Base-by-base conservation (phyloP, 2,329 filamentous ascomycete species). In the Cordyceps cateniannulata region DNA sequence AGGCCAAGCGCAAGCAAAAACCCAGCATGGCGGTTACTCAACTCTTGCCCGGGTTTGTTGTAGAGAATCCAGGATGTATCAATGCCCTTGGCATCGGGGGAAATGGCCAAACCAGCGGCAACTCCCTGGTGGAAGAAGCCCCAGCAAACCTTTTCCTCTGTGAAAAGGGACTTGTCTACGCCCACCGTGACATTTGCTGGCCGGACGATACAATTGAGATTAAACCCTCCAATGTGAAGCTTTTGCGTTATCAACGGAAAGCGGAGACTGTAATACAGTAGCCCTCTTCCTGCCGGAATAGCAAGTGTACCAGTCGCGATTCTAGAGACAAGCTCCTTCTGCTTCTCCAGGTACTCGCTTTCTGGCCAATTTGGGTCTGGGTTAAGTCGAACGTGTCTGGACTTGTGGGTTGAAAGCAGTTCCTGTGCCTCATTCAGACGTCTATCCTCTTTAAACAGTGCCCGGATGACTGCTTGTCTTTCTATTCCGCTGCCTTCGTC, bases 1-100 rank as follows among this genome's bases (percentile, higher is more conserved):
- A 99, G 79, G 3, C 95, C 95, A 5, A 99, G 80, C 5, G 92
- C 95, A 0, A 99, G 81, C 48, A 99, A 76, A 65, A 99, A 95
- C 0, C 95, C 95, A 32, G 95, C 96, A 72, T 99, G 95, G n/a
- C 95, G 85, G 70, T 98, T 97, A 64, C 89, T 97, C 16, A 97
- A 81, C 58, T 99, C 95, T 42, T 86, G 83, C 0, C 78, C 77
- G 0, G 95, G 93, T 71, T 96, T 97, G 77, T 99, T 99, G 80
- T 96, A 99, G 38, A 97, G 82, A 66, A 99, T 97, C 96, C 96
- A 99, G 0, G 93, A 98, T 0, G 93, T 97, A 70, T 99, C 95
- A 64, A 99, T 98, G 4, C 93, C 93, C 69, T 91, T 91, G 3
- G 93, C 93, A 60, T 91, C 84, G 14, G 87, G 88, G 6, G 95